Base-by-base conservation (phyloP, 306 rosid species). In the Vicia sativa region DNA sequence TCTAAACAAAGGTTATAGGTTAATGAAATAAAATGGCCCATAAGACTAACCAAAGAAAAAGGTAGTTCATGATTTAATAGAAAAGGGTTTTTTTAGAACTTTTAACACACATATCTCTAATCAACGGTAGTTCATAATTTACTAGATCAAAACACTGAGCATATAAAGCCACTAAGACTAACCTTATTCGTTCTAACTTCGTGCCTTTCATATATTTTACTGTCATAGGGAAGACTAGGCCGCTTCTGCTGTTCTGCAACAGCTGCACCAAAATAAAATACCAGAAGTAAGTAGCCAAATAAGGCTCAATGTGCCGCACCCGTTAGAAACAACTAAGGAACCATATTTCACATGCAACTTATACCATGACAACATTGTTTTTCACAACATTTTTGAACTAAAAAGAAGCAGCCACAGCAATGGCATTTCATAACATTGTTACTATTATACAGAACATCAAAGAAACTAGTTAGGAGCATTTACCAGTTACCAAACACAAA, bases 241-340 rank as follows among this genome's bases (percentile, higher is more conserved):
- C 89, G 84, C 86, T 90, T 93, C 77, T 74, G 96, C 77, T 83
- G 97, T 77, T 90, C 99, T 3, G 82, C 77, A 69, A 80, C 88
- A 64, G 86, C 81, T 72, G 81, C 79, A 77, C 46, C 76, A 62
- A 52, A 74, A 41, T 52, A 80, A 74, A 75, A 58, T 28, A 78
- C 62, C 44, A 48, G 14, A 72, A 31, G 34, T 18, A 26, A 86
- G 75, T 44, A 53, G 55, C 39, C 77, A 72, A 76, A 39, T 60
- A 65, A 50, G 42, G 35, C 21, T 18, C 59, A 71, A 31, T 31
- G 35, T 25, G 62, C 46, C 14, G 34, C 25, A 7, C 23, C 23
- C 23, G 59, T 66, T 43, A 23, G 25, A 63, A 70, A 19, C 43
- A 67, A 61, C 11, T 53, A 58, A n/a, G n/a, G n/a, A n/a, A 38